Percentiles rank a stretch among this genome's conserved stretches.
Conservation (phyloP, 1,139 yeast species). For the Arxiozyma slooffiae region DNA sequence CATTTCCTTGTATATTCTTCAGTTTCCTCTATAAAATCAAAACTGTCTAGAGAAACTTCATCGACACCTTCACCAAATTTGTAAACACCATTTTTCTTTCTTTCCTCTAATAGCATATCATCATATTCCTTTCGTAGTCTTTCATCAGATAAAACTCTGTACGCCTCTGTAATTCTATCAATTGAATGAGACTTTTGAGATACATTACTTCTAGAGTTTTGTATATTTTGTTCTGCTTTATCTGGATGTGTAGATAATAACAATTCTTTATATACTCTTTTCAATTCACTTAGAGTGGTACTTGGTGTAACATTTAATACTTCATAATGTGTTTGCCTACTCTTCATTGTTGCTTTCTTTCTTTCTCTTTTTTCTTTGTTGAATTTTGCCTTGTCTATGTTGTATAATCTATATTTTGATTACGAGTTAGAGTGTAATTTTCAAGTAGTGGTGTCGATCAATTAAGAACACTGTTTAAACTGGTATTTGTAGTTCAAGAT, state of each 20-base stretch:
- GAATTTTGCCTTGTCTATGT: too few species aligned
- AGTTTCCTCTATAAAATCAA: constrained; percentile 29
- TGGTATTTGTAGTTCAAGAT: not conserved
- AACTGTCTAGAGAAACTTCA: constrained; percentile 52
- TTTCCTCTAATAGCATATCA: constrained; percentile 32
- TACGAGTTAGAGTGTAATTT: not conserved
- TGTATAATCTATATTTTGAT: not conserved
- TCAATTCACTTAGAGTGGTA: constrained; percentile 39
- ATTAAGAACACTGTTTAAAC: too few species aligned
- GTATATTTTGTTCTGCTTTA: constrained; percentile 31
- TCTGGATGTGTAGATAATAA: constrained; percentile 72
- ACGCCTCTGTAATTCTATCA: constrained; percentile 50
- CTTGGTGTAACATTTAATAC: constrained; percentile 40
- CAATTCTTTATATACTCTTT: constrained; percentile 49
- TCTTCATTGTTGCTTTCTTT: not conserved
- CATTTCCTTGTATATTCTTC: constrained; percentile 40
- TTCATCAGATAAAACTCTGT: constrained; percentile 39
- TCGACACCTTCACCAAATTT: constrained; percentile 61
- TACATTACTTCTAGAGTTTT: not conserved
- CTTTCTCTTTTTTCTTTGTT: not conserved
- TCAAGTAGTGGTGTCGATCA: not conserved
- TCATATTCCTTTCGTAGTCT: constrained; percentile 41
- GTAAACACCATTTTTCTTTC: constrained; percentile 41
- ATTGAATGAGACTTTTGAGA: constrained; percentile 20
- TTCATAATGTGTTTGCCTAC: constrained; percentile 36